phyloP scores from a whole-genome alignment of 106 monocot genomes.

The Hemerocallis citrina region DNA sequence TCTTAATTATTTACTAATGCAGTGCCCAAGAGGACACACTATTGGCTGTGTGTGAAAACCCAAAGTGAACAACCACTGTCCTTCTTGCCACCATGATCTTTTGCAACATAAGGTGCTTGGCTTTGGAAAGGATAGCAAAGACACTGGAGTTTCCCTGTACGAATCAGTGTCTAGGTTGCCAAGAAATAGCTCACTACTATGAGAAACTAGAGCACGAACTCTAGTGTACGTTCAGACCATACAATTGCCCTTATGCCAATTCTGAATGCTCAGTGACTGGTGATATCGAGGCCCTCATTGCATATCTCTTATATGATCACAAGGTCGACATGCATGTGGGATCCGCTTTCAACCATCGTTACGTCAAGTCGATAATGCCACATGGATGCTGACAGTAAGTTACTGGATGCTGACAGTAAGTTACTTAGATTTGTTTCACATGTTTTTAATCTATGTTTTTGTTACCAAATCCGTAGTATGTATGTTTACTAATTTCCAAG shows the following conservation, averaged over 20 bases:
- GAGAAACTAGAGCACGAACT: constrained; percentile 8
- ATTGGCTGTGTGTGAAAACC: constrained; percentile 7
- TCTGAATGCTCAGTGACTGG: constrained; percentile 8
- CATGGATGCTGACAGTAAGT: constrained; percentile 6
- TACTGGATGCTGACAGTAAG: constrained; percentile 9
- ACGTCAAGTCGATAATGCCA: constrained; percentile 6
- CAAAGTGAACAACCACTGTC: constrained; percentile 14
- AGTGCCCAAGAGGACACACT: constrained; percentile 15
- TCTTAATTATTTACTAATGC: background rate
- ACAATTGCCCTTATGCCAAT: constrained; percentile 13
- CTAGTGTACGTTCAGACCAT: constrained; percentile 10
- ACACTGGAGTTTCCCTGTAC: constrained; percentile 9
- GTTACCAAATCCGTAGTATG: no score
- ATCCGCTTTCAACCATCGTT: constrained; percentile 5
- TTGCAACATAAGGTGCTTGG: constrained; percentile 12
- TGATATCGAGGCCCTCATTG: constrained; percentile 8
- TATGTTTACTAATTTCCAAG: no score
- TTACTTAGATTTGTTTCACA: background rate
- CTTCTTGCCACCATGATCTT: constrained; percentile 4
- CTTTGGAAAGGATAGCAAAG: constrained; percentile 14
- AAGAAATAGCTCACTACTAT: constrained; percentile 8
- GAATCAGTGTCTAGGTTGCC: constrained; percentile 5
- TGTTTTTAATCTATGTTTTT: no score
- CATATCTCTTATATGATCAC: constrained; percentile 5
- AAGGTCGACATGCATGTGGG: constrained; percentile 9